Evolutionary conservation across 139 green algal genomes (phyloP).

Genomic region (Tetraselmis chui): DNA sequence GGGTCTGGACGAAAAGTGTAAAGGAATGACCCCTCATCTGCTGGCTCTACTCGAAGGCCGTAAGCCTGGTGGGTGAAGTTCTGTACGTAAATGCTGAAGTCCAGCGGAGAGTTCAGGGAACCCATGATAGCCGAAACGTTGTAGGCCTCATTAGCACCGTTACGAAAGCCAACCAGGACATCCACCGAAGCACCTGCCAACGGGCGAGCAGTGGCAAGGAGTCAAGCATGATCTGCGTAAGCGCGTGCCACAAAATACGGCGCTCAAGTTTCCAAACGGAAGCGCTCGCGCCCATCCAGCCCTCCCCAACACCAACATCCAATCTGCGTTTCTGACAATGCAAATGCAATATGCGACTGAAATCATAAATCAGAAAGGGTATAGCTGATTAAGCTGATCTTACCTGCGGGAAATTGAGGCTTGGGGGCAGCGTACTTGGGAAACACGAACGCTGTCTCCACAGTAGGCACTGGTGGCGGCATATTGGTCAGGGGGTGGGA

Average conservation of each 20-base stretch:
- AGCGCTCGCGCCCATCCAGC: no score
- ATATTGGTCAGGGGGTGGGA: not conserved
- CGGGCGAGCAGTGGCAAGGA: no score
- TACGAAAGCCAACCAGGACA: constrained; percentile 51
- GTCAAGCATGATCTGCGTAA: no score
- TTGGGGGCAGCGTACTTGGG: not conserved
- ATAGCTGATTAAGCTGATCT: no score
- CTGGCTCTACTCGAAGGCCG: constrained; percentile 41
- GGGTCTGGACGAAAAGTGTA: constrained; percentile 58
- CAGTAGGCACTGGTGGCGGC: not conserved
- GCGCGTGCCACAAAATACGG: no score
- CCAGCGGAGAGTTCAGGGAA: constrained; percentile 51
- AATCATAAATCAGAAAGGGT: no score
- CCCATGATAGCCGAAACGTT: constrained; percentile 61
- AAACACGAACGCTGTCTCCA: not conserved
- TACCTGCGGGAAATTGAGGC: not conserved
- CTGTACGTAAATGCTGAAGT: constrained; percentile 54
- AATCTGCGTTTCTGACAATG: no score
- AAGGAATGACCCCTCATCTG: constrained; percentile 47
- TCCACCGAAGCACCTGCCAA: constrained; percentile 12
- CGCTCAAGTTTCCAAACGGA: no score
- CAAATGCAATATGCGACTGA: no score
- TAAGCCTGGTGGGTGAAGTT: constrained; percentile 61
- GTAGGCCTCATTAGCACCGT: constrained; percentile 40
- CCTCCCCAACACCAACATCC: no score